Percentiles rank a stretch among this genome's conserved stretches.
phyloP scores from a whole-genome alignment of 148 eudicot species.

The Rhododendron ovatum region DNA sequence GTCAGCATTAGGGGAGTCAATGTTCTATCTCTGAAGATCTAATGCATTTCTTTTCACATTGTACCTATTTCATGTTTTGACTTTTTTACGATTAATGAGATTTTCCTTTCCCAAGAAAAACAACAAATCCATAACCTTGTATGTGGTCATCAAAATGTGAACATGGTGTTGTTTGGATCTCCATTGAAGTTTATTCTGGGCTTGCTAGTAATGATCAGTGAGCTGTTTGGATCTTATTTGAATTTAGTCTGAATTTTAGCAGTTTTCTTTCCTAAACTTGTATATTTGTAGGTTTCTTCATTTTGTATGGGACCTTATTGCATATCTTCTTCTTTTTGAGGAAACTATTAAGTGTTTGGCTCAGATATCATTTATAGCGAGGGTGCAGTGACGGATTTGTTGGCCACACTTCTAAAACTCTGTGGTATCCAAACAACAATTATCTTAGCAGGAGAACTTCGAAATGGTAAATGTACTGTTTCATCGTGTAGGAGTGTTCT shows the following conservation, averaged over 20 bases:
- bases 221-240: background rate
- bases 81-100: background rate
- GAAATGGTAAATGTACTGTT: constrained; percentile 53
- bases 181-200: background rate
- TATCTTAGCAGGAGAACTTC: constrained; percentile 84
- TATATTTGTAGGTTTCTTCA: background rate
- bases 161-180: background rate
- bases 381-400: constrained; percentile 69
- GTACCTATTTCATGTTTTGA: background rate
- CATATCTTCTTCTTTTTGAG: background rate
- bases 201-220: background rate
- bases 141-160: background rate
- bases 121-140: background rate
- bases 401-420: constrained; percentile 50
- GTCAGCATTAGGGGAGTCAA: background rate
- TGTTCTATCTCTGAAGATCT: background rate
- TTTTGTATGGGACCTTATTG: background rate
- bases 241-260: background rate
- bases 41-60: background rate
- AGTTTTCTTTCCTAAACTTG: background rate
- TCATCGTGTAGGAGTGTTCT: background rate
- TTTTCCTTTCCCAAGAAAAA: background rate
- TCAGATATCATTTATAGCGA: constrained; percentile 92
- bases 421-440: constrained; percentile 66
- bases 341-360: constrained; percentile 50